These are phyloP conservation scores for Fragilaria radians DNA, from an alignment of 108 stramenopile species.

Conservation along the genomic window DNA sequence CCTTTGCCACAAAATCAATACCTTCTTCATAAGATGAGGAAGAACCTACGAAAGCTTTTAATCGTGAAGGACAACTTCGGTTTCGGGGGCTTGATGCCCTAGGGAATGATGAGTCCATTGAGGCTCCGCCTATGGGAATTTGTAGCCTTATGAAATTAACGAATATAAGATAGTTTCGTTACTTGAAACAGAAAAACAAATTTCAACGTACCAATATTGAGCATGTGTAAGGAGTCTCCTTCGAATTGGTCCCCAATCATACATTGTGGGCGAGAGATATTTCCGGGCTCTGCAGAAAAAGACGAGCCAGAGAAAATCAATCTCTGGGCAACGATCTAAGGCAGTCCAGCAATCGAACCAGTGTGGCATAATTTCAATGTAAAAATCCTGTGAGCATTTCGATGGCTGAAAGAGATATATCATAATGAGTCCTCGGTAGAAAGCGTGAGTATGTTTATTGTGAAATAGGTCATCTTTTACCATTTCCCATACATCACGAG, in stretches of 20 bases:
- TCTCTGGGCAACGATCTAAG: slow-evolving; percentile 83
- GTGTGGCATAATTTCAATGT: slow-evolving; percentile 51
- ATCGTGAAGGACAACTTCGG: slow-evolving; percentile 50
- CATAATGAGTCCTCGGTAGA: slow-evolving; percentile 69
- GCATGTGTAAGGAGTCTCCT: slow-evolving; percentile 56
- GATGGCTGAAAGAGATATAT: slow-evolving; percentile 82
- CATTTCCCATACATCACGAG: slow-evolving; percentile 63
- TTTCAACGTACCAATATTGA: slow-evolving; percentile 59
- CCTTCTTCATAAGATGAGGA: slow-evolving; percentile 75
- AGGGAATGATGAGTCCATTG: slow-evolving; percentile 69
- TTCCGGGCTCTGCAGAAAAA: slow-evolving; percentile 80
- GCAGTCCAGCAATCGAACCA: slow-evolving; percentile 65
- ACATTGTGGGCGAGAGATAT: slow-evolving; percentile 36
- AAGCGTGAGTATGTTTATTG: slow-evolving; percentile 78
- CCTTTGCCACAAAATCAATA: slow-evolving; percentile 75
- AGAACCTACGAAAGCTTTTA: slow-evolving; percentile 69
- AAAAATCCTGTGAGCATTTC: slow-evolving; percentile 51
- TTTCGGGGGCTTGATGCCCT: slow-evolving; percentile 44
- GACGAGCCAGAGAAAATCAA: slow-evolving; percentile 79
- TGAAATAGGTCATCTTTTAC: slow-evolving; percentile 56
- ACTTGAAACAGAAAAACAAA: background rate
- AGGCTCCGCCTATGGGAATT: slow-evolving; percentile 70
- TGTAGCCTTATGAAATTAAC: slow-evolving; percentile 29
- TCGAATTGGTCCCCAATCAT: slow-evolving; percentile 70
- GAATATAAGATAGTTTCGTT: background rate